Percentiles rank a stretch among this genome's conserved stretches.
Conservation (phyloP, 108 stramenopile genomes). For the Cyclotella atomus region DNA sequence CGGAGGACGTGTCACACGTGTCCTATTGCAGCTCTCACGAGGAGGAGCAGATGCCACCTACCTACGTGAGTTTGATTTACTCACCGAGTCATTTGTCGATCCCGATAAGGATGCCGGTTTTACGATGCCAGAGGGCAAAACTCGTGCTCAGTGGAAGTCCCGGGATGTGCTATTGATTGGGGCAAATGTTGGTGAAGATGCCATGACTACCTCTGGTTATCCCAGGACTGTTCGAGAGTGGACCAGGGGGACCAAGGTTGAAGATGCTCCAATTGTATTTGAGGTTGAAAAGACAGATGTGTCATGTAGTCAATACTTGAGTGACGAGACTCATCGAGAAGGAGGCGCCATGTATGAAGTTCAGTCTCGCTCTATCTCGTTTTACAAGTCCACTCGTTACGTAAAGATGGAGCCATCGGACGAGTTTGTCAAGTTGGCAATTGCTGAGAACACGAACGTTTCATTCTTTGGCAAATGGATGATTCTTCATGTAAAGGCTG, state of each 20-base stretch:
- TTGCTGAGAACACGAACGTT: slow-evolving; percentile 72
- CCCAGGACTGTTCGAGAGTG: slow-evolving; percentile 89
- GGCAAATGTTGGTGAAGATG: slow-evolving; percentile 59
- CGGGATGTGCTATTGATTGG: slow-evolving; percentile 68
- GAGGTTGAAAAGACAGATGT: slow-evolving; percentile 91
- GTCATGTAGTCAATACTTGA: slow-evolving; percentile 67
- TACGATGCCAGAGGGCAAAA: slow-evolving; percentile 82
- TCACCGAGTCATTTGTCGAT: slow-evolving; percentile 74
- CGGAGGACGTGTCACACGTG: slow-evolving; percentile 53
- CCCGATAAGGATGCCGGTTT: slow-evolving; percentile 58
- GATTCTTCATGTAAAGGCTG: slow-evolving; percentile 74
- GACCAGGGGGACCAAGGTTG: slow-evolving; percentile 86
- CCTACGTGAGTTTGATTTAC: slow-evolving; percentile 89
- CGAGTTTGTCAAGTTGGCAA: slow-evolving; percentile 69
- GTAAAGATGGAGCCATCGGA: slow-evolving; percentile 53
- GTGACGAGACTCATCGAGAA: slow-evolving; percentile 69
- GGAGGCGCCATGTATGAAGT: slow-evolving; percentile 79
- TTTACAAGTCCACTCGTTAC: slow-evolving; percentile 80
- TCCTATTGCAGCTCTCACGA: slow-evolving; percentile 72
- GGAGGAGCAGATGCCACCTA: slow-evolving; percentile 92
- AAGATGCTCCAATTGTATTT: slow-evolving; percentile 85
- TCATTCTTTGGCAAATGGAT: slow-evolving; percentile 67
- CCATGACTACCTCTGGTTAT: slow-evolving; percentile 89
- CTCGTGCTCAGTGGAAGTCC: slow-evolving; percentile 49
- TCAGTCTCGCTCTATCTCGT: slow-evolving; percentile 69